Percentiles rank a stretch among this genome's conserved stretches.
phyloP scores from a whole-genome alignment of 768 basidiomycete species.

The Filobasidium wieringae region DNA sequence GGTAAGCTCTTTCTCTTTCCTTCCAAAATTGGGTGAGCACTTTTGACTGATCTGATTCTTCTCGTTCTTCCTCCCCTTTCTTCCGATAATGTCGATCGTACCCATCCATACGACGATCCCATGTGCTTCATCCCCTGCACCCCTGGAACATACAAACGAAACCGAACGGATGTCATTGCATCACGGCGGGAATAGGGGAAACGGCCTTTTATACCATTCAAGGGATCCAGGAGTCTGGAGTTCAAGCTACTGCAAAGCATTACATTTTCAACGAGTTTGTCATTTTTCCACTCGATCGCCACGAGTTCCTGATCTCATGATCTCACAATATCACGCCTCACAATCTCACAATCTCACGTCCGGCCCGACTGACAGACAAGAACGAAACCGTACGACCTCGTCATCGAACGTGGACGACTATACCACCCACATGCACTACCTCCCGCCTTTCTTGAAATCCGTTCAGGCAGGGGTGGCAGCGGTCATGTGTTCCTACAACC shows the following conservation, averaged over 20 bases:
- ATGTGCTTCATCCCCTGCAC: too few relatives aligned
- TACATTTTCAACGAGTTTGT: conserved; percentile 38
- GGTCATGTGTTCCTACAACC: conserved; percentile 43
- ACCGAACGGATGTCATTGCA: too few relatives aligned
- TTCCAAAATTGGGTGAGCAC: too few relatives aligned
- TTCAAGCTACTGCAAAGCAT: conserved; percentile 50
- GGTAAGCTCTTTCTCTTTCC: too few relatives aligned
- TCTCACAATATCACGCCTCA: neutral
- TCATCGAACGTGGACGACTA: conserved; percentile 64
- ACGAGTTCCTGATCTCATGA: too few relatives aligned
- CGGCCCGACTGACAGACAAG: conserved; percentile 35
- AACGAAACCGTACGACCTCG: conserved; percentile 38
- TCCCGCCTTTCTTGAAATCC: conserved; percentile 43
- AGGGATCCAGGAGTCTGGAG: conserved; percentile 63
- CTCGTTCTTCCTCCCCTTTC: too few relatives aligned
- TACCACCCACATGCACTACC: conserved; percentile 49
- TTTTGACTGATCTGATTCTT: too few relatives aligned
- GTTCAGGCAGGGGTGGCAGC: conserved; percentile 56
- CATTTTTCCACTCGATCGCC: neutral
- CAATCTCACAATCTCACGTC: neutral
- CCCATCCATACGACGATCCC: too few relatives aligned
- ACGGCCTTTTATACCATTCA: conserved; percentile 63
- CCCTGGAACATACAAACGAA: too few relatives aligned
- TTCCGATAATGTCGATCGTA: too few relatives aligned
- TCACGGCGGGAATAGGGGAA: too few relatives aligned